Evolutionary conservation across 192 early-diverging fungal genomes (phyloP).

Genomic region (Umbelopsis sp.): DNA sequence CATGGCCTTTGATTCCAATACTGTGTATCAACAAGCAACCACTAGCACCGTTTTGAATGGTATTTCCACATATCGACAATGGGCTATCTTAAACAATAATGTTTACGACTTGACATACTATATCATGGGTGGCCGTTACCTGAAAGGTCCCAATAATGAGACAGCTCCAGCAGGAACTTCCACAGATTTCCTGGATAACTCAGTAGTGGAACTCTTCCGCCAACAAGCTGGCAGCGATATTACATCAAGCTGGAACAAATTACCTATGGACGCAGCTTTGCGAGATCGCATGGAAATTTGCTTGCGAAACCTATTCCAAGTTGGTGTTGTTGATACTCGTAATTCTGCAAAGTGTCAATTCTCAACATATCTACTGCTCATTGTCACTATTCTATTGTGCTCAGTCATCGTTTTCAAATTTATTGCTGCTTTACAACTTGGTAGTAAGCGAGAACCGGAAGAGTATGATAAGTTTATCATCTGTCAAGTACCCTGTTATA

Average conservation of each 20-base stretch:
- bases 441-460: constrained; percentile 71
- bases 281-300: constrained; percentile 67
- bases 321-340: constrained; percentile 85
- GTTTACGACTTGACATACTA: constrained; percentile 78
- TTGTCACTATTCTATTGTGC: constrained; percentile 80
- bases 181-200: constrained; percentile 60
- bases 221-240: constrained; percentile 68
- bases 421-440: constrained; percentile 77
- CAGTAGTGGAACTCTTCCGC: constrained; percentile 66
- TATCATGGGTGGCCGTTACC: constrained; percentile 52
- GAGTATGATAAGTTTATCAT: constrained; percentile 96
- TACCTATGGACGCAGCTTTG: constrained; percentile 49
- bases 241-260: constrained; percentile 56
- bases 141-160: constrained; percentile 44
- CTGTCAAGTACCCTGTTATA: constrained; percentile 94
- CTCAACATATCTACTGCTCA: constrained; percentile 84
- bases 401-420: constrained; percentile 82
- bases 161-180: constrained; percentile 44
- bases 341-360: constrained; percentile 78
- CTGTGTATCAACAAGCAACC: constrained; percentile 54
- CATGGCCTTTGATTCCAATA: constrained; percentile 62
- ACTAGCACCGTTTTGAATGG: constrained; percentile 33
- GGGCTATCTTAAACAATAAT: constrained; percentile 70
- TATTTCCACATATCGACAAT: constrained; percentile 42
- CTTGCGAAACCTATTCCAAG: constrained; percentile 82